Conservation (phyloP, 1,139 yeast genomes). For the Candida frijolesensis region DNA sequence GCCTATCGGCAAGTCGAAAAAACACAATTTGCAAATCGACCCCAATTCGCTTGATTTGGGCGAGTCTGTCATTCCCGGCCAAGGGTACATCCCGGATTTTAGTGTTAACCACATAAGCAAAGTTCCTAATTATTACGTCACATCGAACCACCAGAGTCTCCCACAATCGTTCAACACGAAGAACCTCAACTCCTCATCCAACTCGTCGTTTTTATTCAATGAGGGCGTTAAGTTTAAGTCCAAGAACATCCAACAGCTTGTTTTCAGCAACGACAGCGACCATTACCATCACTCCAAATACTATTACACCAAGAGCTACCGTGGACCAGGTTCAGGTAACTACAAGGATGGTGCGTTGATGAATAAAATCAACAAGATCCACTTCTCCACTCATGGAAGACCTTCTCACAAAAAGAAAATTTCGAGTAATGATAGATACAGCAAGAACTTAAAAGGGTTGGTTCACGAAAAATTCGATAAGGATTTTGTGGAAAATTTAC, state of each 20-base stretch:
- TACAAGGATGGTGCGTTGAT: constrained; percentile 49
- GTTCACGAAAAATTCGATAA: constrained; percentile 38
- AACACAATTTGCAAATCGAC: constrained; percentile 36
- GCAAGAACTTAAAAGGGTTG: constrained; percentile 40
- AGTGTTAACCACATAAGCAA: constrained; percentile 44
- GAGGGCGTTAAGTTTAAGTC: constrained; percentile 27
- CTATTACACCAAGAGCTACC: constrained; percentile 41
- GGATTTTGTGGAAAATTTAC: constrained; percentile 31
- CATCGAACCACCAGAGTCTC: constrained; percentile 27
- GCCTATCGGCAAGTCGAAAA: constrained; percentile 35
- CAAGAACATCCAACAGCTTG: constrained; percentile 39
- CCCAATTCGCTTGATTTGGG: constrained; percentile 43
- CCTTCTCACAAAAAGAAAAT: constrained; percentile 19
- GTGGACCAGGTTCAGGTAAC: constrained; percentile 53
- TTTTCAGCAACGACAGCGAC: constrained; percentile 39
- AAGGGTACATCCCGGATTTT: constrained; percentile 49
- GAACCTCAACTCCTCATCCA: constrained; percentile 22
- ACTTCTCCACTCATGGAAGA: constrained; percentile 20
- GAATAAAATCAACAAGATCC: constrained; percentile 41
- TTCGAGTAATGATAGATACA: constrained; percentile 23
- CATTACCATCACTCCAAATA: constrained; percentile 38
- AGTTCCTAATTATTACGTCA: constrained; percentile 46
- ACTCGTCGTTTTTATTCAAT: constrained; percentile 25
- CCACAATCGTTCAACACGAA: constrained; percentile 19
- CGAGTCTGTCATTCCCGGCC: constrained; percentile 48